Conservation (phyloP, 129 eudicot genomes). For the Kitagawia praeruptora region DNA sequence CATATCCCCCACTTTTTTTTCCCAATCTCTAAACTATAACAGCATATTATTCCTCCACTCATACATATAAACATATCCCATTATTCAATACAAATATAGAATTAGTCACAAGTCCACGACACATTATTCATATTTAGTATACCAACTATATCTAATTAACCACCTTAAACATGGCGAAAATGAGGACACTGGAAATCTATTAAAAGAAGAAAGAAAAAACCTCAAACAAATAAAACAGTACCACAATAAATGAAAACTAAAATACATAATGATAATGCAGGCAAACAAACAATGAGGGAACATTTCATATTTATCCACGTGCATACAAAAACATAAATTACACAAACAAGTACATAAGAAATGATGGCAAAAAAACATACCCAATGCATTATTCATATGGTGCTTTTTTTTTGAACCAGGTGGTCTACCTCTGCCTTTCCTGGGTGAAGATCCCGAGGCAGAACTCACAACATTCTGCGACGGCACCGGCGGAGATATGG, state of each 20-base stretch:
- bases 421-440: conserved; percentile 69
- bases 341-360: background rate
- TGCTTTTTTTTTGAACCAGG: conserved; percentile 61
- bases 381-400: conserved; percentile 36
- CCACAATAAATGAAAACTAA: conserved; percentile 10
- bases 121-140: background rate
- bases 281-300: background rate
- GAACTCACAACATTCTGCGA: conserved; percentile 23
- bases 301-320: conserved; percentile 33
- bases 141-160: background rate
- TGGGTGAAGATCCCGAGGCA: conserved; percentile 29
- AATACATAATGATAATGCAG: background rate
- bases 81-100: background rate
- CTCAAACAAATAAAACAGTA: conserved; percentile 2
- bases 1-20: conserved; percentile 4
- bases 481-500: conserved; percentile 11
- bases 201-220: background rate
- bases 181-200: background rate
- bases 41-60: background rate
- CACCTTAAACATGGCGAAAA: background rate
- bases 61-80: background rate
- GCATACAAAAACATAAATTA: background rate
- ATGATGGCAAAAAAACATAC: conserved; percentile 17
- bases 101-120: background rate
- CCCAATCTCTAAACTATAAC: conserved; percentile 2